A percentile compares a stretch with the other conserved stretches of the same genome.
phyloP scores from a whole-genome alignment of 176 grass and related monocot species.

The Dendrocalamus sinicus region DNA sequence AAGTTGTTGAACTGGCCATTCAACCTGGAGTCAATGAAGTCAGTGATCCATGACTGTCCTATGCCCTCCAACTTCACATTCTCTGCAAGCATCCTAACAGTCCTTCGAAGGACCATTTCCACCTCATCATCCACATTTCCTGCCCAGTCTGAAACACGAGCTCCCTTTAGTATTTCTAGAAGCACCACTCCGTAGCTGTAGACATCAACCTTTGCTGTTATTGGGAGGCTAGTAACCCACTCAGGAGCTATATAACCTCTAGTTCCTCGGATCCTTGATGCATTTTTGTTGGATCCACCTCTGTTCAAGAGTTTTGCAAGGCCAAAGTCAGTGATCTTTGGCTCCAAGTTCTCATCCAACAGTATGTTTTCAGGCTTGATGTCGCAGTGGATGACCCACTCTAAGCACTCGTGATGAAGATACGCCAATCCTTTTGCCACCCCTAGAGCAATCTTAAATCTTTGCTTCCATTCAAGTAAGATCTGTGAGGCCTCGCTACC shows the following conservation, averaged over 20 bases:
- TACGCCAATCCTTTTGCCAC: constrained; percentile 47
- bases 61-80: constrained; percentile 25
- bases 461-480: constrained; percentile 46
- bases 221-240: constrained; percentile 53
- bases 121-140: constrained; percentile 22
- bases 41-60: constrained; percentile 27
- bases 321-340: constrained; percentile 56
- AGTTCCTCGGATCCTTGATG: constrained; percentile 51
- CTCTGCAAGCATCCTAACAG: constrained; percentile 31
- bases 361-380: constrained; percentile 52
- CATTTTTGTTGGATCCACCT: constrained; percentile 41
- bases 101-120: constrained; percentile 19
- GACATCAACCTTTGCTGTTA: constrained; percentile 72
- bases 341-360: constrained; percentile 36
- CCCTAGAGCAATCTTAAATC: constrained; percentile 48
- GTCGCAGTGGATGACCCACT: constrained; percentile 57
- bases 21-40: constrained; percentile 52
- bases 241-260: constrained; percentile 67
- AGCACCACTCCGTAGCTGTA: constrained; percentile 75
- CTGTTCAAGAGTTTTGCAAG: constrained; percentile 51
- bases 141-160: constrained; percentile 44
- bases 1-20: constrained; percentile 38
- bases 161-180: constrained; percentile 58
- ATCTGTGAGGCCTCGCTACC: background rate
- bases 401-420: constrained; percentile 58